These are phyloP conservation scores for Populus deltoides DNA, from an alignment of 345 rosid genomes.

Conservation along the genomic window DNA sequence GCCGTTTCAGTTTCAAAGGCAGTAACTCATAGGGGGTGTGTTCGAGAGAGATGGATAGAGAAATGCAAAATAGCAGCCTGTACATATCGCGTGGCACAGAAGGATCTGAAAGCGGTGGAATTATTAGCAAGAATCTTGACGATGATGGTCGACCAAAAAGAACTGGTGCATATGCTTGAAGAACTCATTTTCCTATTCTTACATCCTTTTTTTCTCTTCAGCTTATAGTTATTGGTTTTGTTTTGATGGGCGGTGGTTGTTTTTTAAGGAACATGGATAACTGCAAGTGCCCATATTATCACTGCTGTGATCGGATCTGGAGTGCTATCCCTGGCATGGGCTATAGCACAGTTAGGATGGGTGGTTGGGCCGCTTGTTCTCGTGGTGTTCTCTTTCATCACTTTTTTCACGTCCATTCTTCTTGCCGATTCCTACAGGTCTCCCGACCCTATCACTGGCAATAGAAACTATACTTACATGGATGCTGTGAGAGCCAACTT, in stretches of 20 bases:
- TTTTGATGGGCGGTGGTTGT: background rate
- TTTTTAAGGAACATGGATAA: slow-evolving; percentile 65
- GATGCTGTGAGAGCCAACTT: slow-evolving; percentile 70
- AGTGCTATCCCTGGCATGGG: slow-evolving; percentile 82
- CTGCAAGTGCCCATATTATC: slow-evolving; percentile 85
- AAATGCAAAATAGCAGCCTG: slow-evolving; percentile 38
- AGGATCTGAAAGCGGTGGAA: slow-evolving; percentile 26
- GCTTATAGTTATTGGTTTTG: background rate
- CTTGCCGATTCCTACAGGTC: slow-evolving; percentile 76
- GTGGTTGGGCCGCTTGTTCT: slow-evolving; percentile 70
- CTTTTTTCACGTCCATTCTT: slow-evolving; percentile 71
- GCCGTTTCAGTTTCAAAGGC: too few species aligned
- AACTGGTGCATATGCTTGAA: slow-evolving; percentile 42
- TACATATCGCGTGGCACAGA: slow-evolving; percentile 35
- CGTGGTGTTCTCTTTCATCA: slow-evolving; percentile 62
- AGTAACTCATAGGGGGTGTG: too few species aligned
- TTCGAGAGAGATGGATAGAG: slow-evolving; percentile 27
- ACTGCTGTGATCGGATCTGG: slow-evolving; percentile 95
- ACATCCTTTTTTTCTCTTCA: background rate
- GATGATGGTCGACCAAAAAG: slow-evolving; percentile 71
- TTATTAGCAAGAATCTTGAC: slow-evolving; percentile 45
- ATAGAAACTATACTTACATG: slow-evolving; percentile 84
- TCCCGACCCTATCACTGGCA: slow-evolving; percentile 70
- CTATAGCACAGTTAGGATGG: slow-evolving; percentile 88
- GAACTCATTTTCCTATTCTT: background rate